Percentiles rank a stretch among this genome's conserved stretches.
These are phyloP conservation scores for Lactarius sanguifluus DNA, from an alignment of 768 basidiomycete species.

Conservation along the genomic window DNA sequence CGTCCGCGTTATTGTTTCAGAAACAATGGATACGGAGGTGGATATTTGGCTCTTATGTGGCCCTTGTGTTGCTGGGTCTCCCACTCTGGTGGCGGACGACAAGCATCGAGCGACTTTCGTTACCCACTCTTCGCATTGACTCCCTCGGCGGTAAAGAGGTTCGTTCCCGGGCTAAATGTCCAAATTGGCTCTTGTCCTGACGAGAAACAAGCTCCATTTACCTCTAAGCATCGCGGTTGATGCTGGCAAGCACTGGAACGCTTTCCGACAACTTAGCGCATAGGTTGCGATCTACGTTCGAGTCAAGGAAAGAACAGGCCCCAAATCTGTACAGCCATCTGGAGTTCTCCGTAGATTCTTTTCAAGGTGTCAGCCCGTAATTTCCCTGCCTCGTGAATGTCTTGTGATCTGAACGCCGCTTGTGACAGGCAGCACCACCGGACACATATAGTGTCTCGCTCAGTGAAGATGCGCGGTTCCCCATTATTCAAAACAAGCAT, in stretches of 20 bases:
- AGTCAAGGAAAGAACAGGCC: slow-evolving; percentile 14
- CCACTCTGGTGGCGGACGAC: slow-evolving; percentile 96
- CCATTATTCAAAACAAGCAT: slow-evolving; percentile 19
- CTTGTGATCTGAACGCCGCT: slow-evolving; percentile 16
- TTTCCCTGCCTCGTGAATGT: slow-evolving; percentile 18
- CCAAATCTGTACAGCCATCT: slow-evolving; percentile 21
- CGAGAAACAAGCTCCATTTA: slow-evolving; percentile 22
- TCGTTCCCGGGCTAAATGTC: background rate
- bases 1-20: slow-evolving; percentile 24
- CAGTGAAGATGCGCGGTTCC: slow-evolving; percentile 11
- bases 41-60: slow-evolving; percentile 77
- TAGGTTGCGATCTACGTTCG: slow-evolving; percentile 11
- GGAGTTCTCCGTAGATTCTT: slow-evolving; percentile 18
- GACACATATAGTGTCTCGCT: slow-evolving; percentile 23
- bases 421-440: slow-evolving; percentile 7
- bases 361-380: slow-evolving; percentile 25
- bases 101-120: slow-evolving; percentile 76
- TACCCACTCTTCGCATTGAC: slow-evolving; percentile 46
- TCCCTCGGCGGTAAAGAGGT: slow-evolving; percentile 23
- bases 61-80: slow-evolving; percentile 68
- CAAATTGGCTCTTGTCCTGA: background rate
- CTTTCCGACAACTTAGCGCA: slow-evolving; percentile 9
- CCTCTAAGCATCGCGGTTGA: slow-evolving; percentile 23
- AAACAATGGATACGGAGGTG: slow-evolving; percentile 41
- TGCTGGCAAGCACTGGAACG: background rate